Base-by-base conservation (phyloP, 768 basidiomycete genomes). In the Tricholoma terreum region DNA sequence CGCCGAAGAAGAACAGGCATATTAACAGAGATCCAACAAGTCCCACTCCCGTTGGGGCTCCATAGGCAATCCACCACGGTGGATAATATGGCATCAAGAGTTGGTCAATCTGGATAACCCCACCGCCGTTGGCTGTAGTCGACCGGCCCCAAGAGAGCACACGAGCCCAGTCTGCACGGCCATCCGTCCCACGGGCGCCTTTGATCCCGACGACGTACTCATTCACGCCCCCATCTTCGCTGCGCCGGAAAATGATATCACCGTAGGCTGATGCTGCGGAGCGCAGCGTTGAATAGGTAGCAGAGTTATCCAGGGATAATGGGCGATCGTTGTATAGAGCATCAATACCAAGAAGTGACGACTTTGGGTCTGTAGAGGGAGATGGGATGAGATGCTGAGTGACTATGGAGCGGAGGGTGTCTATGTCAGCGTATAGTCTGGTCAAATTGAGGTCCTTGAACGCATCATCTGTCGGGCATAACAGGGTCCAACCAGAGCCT, bases 381-480 rank as follows among this genome's bases (percentile, higher is more conserved):
- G 76, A 78, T 12, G 83, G 86, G 56, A 92, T 83, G 50, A 93
- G 79, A 71, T 92, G 92, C 66, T 94, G 92, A 45, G 80, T 72
- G 58, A 92, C 89, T 22, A 93, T 81, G 8, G 69, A 75, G 52
- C 77, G 79, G 49, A 92, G 74, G 6, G 64, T 65, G 3, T 82
- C 77, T 10, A 71, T 57, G 65, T 92, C 80, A 24, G 78, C 80
- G 60, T 85, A 86, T 21, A 94, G 70, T 57, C 73, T 70, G 0
- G 94, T 94, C 56, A 98, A 71, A 73, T 98, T 95, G 70, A 89
- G 73, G 19, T 82, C 75, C 68, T 93, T 88, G 80, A 98, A 97
- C 0, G 96, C 94, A 57, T 89, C 87, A 65, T 99, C 97, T 6
- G 85, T 84, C 3, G 97, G 97, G 62, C 91, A 94, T 19, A 99